Conservation (phyloP, 768 basidiomycete species). For the Mycena maculata region DNA sequence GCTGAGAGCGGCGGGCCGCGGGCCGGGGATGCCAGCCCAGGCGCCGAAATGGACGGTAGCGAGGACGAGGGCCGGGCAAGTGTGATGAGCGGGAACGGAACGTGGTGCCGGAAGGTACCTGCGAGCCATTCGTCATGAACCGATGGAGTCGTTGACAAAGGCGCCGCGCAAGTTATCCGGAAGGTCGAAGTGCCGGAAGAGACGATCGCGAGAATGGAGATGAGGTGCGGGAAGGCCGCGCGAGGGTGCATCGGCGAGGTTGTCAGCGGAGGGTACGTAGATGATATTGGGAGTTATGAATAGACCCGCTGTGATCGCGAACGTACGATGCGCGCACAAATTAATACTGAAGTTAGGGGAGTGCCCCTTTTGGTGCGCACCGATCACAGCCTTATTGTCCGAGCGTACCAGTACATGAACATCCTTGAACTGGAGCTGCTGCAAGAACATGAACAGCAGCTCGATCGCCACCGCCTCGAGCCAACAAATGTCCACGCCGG, state of each 20-base stretch:
- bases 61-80: too few relatives aligned
- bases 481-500: too few relatives aligned
- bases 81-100: too few relatives aligned
- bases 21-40: too few relatives aligned
- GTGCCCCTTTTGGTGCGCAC: neutral
- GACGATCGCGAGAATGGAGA: neutral
- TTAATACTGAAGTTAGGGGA: neutral
- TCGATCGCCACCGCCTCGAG: too few relatives aligned
- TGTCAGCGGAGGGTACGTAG: slow-evolving; percentile 4
- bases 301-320: neutral
- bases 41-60: too few relatives aligned
- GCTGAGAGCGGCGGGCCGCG: too few relatives aligned
- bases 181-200: neutral
- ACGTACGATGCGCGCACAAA: neutral
- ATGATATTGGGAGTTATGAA: neutral
- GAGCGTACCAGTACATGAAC: neutral
- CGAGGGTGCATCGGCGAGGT: slow-evolving; percentile 15
- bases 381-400: slow-evolving; percentile 2
- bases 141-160: too few relatives aligned
- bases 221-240: neutral
- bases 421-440: neutral
- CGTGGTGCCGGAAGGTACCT: too few relatives aligned
- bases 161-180: neutral
- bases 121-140: too few relatives aligned
- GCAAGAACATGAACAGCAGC: too few relatives aligned